A percentile compares a stretch with the other conserved stretches of the same genome.
phyloP scores from a whole-genome alignment of 306 rosid genomes.

The Abrus precatorius region DNA sequence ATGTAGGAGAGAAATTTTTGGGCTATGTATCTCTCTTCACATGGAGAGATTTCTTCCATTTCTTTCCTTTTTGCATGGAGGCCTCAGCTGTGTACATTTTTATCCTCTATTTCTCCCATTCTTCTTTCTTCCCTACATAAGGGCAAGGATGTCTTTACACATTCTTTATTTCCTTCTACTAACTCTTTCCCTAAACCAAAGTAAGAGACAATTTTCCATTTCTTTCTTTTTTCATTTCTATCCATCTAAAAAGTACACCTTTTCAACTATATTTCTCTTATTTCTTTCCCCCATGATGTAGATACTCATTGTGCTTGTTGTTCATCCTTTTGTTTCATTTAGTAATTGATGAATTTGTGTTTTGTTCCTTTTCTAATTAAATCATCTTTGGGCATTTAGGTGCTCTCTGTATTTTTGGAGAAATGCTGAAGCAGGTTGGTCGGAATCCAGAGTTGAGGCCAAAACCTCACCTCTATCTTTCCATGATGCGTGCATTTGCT shows the following conservation, averaged over 20 bases:
- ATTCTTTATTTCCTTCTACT: not conserved
- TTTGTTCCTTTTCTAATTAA: constrained; percentile 31
- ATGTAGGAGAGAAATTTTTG: not conserved
- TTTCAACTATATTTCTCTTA: not conserved
- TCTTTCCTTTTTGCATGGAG: not conserved
- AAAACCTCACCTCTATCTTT: constrained; percentile 91
- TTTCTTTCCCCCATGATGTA: not conserved
- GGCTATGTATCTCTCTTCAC: not conserved
- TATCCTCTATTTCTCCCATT: constrained; percentile 9
- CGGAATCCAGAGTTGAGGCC: constrained; percentile 69
- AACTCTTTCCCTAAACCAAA: not conserved
- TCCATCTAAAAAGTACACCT: not conserved
- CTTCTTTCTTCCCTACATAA: not conserved
- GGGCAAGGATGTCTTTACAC: not conserved
- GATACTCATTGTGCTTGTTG: constrained; percentile 2
- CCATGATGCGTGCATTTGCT: constrained; percentile 83
- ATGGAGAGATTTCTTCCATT: not conserved
- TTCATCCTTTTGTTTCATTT: constrained; percentile 25
- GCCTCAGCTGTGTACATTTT: not conserved
- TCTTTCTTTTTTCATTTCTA: not conserved
- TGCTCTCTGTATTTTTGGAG: constrained; percentile 85
- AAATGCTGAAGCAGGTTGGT: constrained; percentile 76
- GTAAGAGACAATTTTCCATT: not conserved
- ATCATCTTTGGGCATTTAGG: constrained; percentile 53
- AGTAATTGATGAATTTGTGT: constrained; percentile 19